Percentiles rank a stretch among this genome's conserved stretches.
Evolutionary conservation across 768 basidiomycete species (phyloP).

Genomic region (Mycena kentingensis): DNA sequence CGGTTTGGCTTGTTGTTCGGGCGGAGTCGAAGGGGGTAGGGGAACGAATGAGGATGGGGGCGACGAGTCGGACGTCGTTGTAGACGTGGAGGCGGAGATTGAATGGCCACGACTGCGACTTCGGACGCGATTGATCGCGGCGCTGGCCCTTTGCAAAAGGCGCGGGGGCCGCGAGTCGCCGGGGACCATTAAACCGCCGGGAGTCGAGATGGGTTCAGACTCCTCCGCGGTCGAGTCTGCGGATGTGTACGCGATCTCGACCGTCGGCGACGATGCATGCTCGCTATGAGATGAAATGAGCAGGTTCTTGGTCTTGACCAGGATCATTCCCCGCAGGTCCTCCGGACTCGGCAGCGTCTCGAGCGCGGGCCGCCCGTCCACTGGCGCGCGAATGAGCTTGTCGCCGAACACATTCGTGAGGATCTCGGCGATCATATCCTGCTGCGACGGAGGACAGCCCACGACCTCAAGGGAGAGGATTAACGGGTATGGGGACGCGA

Average conservation of each 20-base stretch:
- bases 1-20: slow-evolving; percentile 46
- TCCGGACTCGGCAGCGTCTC: slow-evolving; percentile 84
- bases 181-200: slow-evolving; percentile 2
- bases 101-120: slow-evolving; percentile 16
- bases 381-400: slow-evolving; percentile 36
- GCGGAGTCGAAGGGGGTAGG: slow-evolving; percentile 8
- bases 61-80: slow-evolving; percentile 17
- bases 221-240: slow-evolving; percentile 21
- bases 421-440: slow-evolving; percentile 76
- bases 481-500: slow-evolving; percentile 87
- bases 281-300: neutral
- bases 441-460: slow-evolving; percentile 81
- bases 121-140: slow-evolving; percentile 23
- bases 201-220: slow-evolving; percentile 7
- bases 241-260: slow-evolving; percentile 24
- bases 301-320: slow-evolving; percentile 69
- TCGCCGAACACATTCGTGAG: slow-evolving; percentile 58
- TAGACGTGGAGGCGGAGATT: no score
- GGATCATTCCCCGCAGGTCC: slow-evolving; percentile 73
- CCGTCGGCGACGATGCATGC: slow-evolving; percentile 14
- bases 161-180: slow-evolving; percentile 6
- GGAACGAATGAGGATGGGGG: slow-evolving; percentile 18
- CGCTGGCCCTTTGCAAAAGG: slow-evolving; percentile 16
- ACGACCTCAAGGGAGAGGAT: slow-evolving; percentile 92
- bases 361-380: slow-evolving; percentile 46